Percentiles rank a stretch among this genome's conserved stretches.
phyloP scores from a whole-genome alignment of 2,329 filamentous ascomycete species.

The Endothia cerciana region DNA sequence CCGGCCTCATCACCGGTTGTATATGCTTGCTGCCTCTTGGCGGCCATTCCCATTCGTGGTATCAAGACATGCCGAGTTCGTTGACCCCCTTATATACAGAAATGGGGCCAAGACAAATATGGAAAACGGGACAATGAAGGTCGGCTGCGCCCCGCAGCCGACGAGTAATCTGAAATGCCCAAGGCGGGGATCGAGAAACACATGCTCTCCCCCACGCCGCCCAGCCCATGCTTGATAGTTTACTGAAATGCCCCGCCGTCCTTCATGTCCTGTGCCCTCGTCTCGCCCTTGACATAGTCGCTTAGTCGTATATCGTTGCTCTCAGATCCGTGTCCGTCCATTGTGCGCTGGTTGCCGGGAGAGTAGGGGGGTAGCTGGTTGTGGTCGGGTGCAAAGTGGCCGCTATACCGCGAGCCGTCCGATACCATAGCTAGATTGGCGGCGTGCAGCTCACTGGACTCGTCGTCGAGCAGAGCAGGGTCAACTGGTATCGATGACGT shows the following conservation, averaged over 20 bases:
- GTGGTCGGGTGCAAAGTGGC: conserved; percentile 25
- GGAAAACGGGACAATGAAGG: not conserved
- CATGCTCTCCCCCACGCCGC: not conserved
- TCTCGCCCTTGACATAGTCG: conserved; percentile 43
- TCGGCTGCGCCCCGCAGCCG: not conserved
- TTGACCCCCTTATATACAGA: not conserved
- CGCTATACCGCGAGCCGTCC: conserved; percentile 36
- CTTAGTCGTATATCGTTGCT: conserved; percentile 43
- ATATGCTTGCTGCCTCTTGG: not conserved
- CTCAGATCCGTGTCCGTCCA: conserved; percentile 41
- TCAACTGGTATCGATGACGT: not conserved
- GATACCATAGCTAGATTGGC: conserved; percentile 39
- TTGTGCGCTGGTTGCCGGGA: conserved; percentile 37
- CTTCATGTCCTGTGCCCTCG: conserved; percentile 43
- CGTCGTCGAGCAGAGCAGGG: not conserved
- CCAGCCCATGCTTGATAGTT: not conserved
- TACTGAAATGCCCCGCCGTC: conserved; percentile 32
- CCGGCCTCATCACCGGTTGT: not conserved
- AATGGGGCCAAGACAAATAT: not conserved
- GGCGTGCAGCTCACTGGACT: conserved; percentile 32
- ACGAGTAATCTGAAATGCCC: not conserved
- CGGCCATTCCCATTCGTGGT: not conserved
- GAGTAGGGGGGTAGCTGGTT: conserved; percentile 27
- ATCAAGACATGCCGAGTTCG: not conserved
- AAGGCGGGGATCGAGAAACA: not conserved